phyloP scores from a whole-genome alignment of 2,329 filamentous ascomycete species.

The Pseudocercospora eumusae region DNA sequence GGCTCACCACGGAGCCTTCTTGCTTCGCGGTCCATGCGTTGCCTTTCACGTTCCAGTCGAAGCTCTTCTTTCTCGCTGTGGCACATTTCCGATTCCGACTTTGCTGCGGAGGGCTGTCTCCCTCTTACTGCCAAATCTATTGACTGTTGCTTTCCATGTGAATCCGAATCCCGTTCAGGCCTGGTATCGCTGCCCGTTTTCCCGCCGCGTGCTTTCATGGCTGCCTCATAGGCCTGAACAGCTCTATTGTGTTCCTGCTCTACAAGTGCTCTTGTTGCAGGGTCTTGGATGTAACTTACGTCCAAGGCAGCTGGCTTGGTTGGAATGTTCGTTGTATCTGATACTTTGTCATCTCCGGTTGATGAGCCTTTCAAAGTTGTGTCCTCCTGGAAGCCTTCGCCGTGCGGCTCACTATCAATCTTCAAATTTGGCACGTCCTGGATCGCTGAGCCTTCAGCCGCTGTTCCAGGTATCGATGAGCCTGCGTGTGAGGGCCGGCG shows the following conservation, averaged over 20 bases:
- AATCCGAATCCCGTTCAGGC: conserved; percentile 13
- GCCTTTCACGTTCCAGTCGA: conserved; percentile 35
- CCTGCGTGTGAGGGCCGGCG: conserved; percentile 6
- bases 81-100: conserved; percentile 32
- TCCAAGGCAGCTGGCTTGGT: conserved; percentile 55
- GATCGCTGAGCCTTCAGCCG: background rate
- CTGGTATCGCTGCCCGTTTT: background rate
- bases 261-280: conserved; percentile 65
- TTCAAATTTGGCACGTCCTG: background rate
- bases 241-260: conserved; percentile 67
- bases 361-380: background rate
- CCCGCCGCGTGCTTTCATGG: background rate
- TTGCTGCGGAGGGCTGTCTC: conserved; percentile 21
- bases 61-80: conserved; percentile 35
- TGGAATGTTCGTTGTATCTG: conserved; percentile 47
- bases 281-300: conserved; percentile 61
- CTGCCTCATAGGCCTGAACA: conserved; percentile 63
- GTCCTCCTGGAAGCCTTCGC: background rate
- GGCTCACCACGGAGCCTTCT: conserved; percentile 37
- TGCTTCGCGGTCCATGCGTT: conserved; percentile 38
- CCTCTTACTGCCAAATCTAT: conserved; percentile 21
- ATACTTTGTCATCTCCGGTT: background rate
- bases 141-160: conserved; percentile 27
- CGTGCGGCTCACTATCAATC: background rate
- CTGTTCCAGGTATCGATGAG: background rate